A percentile compares a stretch with the other conserved stretches of the same genome.
Conservation (phyloP, 495 filamentous ascomycete genomes). For the Evernia prunastri region DNA sequence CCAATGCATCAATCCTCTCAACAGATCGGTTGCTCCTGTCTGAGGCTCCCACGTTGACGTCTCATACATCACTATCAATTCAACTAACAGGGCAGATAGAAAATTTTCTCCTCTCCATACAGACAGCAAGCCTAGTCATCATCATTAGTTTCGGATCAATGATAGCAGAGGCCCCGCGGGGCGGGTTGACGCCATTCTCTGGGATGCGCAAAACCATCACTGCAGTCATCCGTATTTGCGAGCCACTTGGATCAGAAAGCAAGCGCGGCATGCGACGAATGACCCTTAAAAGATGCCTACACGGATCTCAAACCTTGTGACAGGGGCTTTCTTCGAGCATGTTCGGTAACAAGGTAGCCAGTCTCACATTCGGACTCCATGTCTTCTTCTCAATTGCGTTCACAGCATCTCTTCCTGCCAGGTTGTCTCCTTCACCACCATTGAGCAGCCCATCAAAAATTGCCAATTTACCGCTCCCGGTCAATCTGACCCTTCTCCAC, state of each 20-base stretch:
- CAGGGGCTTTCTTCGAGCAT: background rate
- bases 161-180: background rate
- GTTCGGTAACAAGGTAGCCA: background rate
- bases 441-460: background rate
- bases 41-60: background rate
- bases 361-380: background rate
- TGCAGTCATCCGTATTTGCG: background rate
- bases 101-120: background rate
- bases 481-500: background rate
- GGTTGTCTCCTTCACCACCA: too few relatives aligned
- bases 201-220: background rate
- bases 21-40: background rate
- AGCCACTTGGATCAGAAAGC: background rate
- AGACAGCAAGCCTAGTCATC: background rate
- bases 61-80: background rate
- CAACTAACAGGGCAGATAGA: background rate
- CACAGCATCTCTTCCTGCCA: background rate
- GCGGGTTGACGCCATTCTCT: background rate
- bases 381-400: background rate
- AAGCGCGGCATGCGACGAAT: background rate
- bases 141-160: background rate
- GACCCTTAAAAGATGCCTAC: background rate
- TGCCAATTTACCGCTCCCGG: background rate
- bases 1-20: background rate
- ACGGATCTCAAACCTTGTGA: background rate